These are phyloP conservation scores for Epithele typhae DNA, from an alignment of 768 basidiomycete species.

Conservation along the genomic window DNA sequence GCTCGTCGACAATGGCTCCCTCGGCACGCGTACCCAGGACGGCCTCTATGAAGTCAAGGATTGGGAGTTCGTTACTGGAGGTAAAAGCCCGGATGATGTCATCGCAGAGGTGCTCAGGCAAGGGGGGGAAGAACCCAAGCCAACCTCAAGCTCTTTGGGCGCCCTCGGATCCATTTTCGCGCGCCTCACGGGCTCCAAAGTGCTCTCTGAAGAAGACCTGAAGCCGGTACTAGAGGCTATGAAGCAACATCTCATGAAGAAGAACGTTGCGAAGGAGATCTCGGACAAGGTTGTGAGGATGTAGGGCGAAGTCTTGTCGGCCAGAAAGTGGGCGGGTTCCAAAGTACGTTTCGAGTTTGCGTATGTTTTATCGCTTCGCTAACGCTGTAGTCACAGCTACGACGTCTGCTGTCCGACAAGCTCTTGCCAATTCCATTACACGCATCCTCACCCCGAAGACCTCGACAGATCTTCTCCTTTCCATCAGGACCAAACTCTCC, in stretches of 20 bases:
- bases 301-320: slow-evolving; percentile 90
- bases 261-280: slow-evolving; percentile 97
- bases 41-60: slow-evolving; percentile 75
- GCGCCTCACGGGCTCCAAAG: slow-evolving; percentile 80
- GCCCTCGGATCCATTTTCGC: slow-evolving; percentile 78
- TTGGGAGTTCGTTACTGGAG: slow-evolving; percentile 65
- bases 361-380: not conserved
- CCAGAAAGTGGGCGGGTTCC: slow-evolving; percentile 86
- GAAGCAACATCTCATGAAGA: slow-evolving; percentile 98
- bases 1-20: slow-evolving; percentile 64
- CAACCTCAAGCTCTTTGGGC: slow-evolving; percentile 43
- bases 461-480: slow-evolving; percentile 91
- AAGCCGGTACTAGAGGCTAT: slow-evolving; percentile 87
- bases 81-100: slow-evolving; percentile 41
- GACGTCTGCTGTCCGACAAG: slow-evolving; percentile 75
- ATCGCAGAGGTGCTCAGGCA: slow-evolving; percentile 57
- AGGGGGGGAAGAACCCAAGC: slow-evolving; percentile 21
- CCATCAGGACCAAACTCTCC: slow-evolving; percentile 84
- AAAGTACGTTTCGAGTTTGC: slow-evolving; percentile 50
- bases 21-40: slow-evolving; percentile 73
- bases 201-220: slow-evolving; percentile 77
- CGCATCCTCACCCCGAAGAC: slow-evolving; percentile 95
- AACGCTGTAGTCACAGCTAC: slow-evolving; percentile 49
- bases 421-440: slow-evolving; percentile 83
- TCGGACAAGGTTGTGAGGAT: slow-evolving; percentile 92